Evolutionary conservation across 352 stramenopile species (phyloP), one percentile per base, ranked within the genome.

Genomic region (Globisporangium camurandrum): DNA sequence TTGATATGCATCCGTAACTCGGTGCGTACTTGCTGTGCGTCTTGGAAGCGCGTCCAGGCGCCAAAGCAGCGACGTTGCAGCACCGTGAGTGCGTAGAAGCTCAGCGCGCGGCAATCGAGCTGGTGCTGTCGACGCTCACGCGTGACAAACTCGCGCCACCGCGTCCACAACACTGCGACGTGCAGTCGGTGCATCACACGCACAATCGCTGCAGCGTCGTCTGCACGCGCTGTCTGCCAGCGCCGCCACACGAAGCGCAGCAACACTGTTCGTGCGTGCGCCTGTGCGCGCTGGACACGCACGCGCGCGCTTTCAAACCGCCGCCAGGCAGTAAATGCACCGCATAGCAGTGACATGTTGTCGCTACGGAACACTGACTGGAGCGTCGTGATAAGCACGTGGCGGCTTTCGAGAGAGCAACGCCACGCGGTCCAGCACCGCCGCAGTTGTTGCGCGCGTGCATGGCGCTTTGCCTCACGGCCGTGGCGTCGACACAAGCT

Each of bases 21-120:
- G 2, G 22, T 24, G 20, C 20, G 27, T 1, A 2, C 14, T 47
- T 46, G 43, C 27, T 58, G 43, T 17, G 38, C 27, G 12, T 8
- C 19, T 17, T 46, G 36, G 14, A 51, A 58, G 3, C n/a, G 20
- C 1, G 39, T 30, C 51, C 51, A 58, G 10, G 34, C 43, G 38
- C 20, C 22, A 38, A 58, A 52, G 37, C 42, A 64, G 17, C 51
- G 50, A 22, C 50, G 53, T 19, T 69, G 62, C 11, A 71, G 36
- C 28, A 75, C 48, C 4, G 57, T 37, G 6, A 56, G 50, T 9
- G 59, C 65, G 37, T 69, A 71, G 30, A 69, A 67, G 11, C 51
- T 56, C 2, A 71, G 30, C 10, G 58, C 63, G 39, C 66, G 64
- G 10, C 44, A 47, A 4, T 62, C 19, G 39, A 53, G 52, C 8